Evolutionary conservation across 179 eudicot species (phyloP).

Genomic region (Spinacia oleracea): DNA sequence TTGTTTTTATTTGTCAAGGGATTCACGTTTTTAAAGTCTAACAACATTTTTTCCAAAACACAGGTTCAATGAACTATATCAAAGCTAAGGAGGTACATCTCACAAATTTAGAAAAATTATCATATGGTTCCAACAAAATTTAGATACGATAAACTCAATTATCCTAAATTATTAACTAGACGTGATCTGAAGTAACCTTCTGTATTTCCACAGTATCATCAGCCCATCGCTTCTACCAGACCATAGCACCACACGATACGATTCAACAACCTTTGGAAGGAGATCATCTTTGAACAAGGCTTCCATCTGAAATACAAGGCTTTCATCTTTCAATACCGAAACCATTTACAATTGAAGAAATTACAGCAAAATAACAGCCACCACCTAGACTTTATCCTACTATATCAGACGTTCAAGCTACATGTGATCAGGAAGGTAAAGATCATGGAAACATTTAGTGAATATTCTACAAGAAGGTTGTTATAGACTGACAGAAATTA

Average conservation of each 20-base stretch:
- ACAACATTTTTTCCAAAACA: background rate
- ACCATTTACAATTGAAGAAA: background rate
- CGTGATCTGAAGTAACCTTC: too few species aligned
- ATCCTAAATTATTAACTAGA: too few species aligned
- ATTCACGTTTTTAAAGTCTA: too few species aligned
- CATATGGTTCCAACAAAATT: too few species aligned
- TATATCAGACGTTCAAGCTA: background rate
- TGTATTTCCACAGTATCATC: too few species aligned
- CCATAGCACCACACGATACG: constrained; percentile 42
- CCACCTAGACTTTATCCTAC: background rate
- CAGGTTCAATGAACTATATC: background rate
- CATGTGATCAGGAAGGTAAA: background rate
- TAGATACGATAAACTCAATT: too few species aligned
- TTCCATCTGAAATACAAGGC: constrained; percentile 65
- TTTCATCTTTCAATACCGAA: background rate
- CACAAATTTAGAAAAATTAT: background rate
- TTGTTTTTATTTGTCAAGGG: too few species aligned
- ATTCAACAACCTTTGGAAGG: constrained; percentile 81
- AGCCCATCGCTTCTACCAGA: background rate
- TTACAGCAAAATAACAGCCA: background rate
- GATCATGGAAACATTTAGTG: background rate
- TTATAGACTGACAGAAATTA: too few species aligned
- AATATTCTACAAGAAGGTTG: background rate
- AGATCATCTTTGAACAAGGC: constrained; percentile 64
- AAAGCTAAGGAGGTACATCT: background rate